Evolutionary conservation across 1,284 basidiomycete species (phyloP).

Genomic region (Rhodotorula sp.): DNA sequence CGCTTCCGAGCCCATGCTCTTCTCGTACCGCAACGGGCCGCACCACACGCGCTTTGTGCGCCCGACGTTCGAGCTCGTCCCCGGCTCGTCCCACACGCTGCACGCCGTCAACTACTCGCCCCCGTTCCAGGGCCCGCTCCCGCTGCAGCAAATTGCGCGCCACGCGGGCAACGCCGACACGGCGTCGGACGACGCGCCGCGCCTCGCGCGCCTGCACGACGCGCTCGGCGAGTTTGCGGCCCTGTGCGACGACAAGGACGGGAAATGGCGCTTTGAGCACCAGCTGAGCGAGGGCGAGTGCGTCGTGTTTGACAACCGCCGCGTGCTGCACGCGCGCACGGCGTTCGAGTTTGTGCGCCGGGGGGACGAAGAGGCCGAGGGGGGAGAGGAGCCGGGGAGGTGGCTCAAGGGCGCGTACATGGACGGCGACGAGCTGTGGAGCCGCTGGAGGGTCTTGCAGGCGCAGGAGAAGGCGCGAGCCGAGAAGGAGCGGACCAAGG

Average conservation of each 20-base stretch:
- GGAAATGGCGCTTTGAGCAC: conserved; percentile 61
- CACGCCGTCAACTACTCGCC: conserved; percentile 86
- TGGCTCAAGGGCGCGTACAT: conserved; percentile 43
- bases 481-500: neutral
- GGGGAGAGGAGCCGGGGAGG: conserved; percentile 42
- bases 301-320: conserved; percentile 88
- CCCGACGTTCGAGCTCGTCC: conserved; percentile 71
- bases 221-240: conserved; percentile 68
- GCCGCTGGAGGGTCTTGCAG: conserved; percentile 34
- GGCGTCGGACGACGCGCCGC: conserved; percentile 43
- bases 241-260: conserved; percentile 60
- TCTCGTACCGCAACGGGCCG: conserved; percentile 88
- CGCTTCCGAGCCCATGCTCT: conserved; percentile 67
- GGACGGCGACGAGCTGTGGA: conserved; percentile 45
- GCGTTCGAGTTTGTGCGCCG: conserved; percentile 61
- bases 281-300: conserved; percentile 79
- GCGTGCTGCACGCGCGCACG: conserved; percentile 85
- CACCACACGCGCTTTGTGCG: conserved; percentile 81
- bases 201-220: conserved; percentile 58
- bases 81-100: conserved; percentile 49
- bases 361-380: conserved; percentile 38
- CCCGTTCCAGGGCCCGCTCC: conserved; percentile 82
- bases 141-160: conserved; percentile 42
- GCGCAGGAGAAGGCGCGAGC: conserved; percentile 10
- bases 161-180: neutral